phyloP scores from a whole-genome alignment of 305 asterid genomes.

The Striga hermonthica region DNA sequence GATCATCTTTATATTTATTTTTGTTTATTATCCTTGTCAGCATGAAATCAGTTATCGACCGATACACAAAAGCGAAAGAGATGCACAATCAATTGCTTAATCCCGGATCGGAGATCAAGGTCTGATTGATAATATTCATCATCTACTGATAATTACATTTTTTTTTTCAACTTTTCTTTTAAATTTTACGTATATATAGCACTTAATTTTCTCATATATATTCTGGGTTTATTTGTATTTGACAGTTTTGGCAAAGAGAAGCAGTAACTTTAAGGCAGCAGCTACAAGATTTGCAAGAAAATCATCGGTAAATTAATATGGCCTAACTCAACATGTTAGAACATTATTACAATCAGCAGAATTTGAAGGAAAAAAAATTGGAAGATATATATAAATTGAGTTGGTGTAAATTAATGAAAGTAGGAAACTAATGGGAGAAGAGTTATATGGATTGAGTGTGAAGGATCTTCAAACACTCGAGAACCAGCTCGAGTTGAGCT shows the following conservation, averaged over 20 bases:
- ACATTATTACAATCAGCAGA: too few relatives aligned
- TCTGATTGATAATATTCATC: constrained; percentile 2
- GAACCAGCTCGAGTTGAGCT: constrained; percentile 59
- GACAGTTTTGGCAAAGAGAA: constrained; percentile 85
- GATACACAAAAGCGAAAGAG: constrained; percentile 40
- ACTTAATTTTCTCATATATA: not conserved
- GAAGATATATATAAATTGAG: too few relatives aligned
- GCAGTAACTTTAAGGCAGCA: constrained; percentile 71
- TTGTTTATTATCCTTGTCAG: constrained; percentile 30
- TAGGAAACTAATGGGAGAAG: constrained; percentile 79
- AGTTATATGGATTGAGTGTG: constrained; percentile 54
- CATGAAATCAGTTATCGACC: constrained; percentile 46
- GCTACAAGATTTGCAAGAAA: constrained; percentile 60
- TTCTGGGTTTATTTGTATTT: constrained; percentile 7
- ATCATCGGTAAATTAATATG: constrained; percentile 54
- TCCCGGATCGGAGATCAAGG: constrained; percentile 48
- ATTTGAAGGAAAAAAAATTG: too few relatives aligned
- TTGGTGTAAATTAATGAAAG: not conserved
- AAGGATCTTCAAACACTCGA: constrained; percentile 57
- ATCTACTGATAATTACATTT: not conserved
- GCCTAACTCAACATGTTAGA: too few relatives aligned
- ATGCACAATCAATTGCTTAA: constrained; percentile 40
- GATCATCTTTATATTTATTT: too few relatives aligned
- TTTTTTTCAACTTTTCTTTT: too few relatives aligned
- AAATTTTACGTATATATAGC: not conserved